Evolutionary conservation across 176 grass and related monocot genomes (phyloP).

Genomic region (Elaeis guineensis): DNA sequence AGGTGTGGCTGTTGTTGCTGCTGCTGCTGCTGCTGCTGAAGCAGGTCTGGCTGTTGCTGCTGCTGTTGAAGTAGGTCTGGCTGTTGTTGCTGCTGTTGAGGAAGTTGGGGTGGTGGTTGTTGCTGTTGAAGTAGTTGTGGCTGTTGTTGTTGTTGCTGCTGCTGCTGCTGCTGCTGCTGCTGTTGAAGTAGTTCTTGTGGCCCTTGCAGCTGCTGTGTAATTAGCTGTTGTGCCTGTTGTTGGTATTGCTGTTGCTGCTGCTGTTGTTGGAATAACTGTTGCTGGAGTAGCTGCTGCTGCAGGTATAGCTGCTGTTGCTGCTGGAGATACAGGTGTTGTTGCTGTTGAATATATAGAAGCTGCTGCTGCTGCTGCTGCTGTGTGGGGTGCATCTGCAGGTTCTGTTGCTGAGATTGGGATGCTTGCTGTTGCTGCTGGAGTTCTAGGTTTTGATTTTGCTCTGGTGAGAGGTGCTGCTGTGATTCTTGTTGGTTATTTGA

Average conservation of each 20-base stretch:
- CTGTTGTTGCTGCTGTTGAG: slow-evolving; percentile 8
- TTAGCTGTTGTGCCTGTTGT: too few species aligned
- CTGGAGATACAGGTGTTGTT: slow-evolving; percentile 58
- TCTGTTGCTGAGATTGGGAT: slow-evolving; percentile 35
- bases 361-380: slow-evolving; percentile 38
- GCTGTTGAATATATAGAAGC: slow-evolving; percentile 63
- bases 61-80: slow-evolving; percentile 22
- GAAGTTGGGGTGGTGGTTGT: slow-evolving; percentile 16
- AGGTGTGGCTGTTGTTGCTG: slow-evolving; percentile 12
- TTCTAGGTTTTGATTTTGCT: slow-evolving; percentile 27
- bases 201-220: too few species aligned
- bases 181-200: too few species aligned
- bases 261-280: slow-evolving; percentile 1
- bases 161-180: too few species aligned
- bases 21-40: slow-evolving; percentile 6
- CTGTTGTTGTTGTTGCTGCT: not conserved
- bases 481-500: slow-evolving; percentile 17
- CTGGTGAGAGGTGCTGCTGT: slow-evolving; percentile 16
- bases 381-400: slow-evolving; percentile 1
- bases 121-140: slow-evolving; percentile 22
- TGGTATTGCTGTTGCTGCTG: slow-evolving; percentile 10
- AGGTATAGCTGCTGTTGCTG: slow-evolving; percentile 42
- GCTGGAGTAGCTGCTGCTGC: slow-evolving; percentile 31
- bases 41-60: slow-evolving; percentile 19
- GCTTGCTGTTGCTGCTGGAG: slow-evolving; percentile 26